phyloP scores from a whole-genome alignment of 805 yeast genomes.

The Candida broadrunensis region DNA sequence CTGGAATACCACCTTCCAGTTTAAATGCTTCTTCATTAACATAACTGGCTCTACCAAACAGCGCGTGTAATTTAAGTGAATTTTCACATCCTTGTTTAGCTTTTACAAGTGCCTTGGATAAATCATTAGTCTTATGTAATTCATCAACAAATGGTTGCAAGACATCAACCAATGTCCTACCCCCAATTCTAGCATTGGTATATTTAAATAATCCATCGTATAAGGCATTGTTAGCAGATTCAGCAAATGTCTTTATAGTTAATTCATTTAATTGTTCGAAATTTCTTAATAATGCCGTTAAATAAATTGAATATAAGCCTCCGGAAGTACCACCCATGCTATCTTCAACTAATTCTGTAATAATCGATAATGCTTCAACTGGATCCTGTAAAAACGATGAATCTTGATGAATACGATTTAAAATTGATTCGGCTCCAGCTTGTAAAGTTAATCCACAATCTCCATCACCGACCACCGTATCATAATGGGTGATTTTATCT shows the following conservation, averaged over 20 bases:
- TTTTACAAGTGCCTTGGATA: constrained; percentile 60
- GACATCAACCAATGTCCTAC: constrained; percentile 86
- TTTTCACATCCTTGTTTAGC: constrained; percentile 74
- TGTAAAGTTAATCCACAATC: constrained; percentile 93
- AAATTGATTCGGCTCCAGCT: constrained; percentile 74
- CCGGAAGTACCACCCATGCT: constrained; percentile 99
- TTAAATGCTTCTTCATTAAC: constrained; percentile 62
- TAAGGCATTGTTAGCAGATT: constrained; percentile 57
- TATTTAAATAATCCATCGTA: constrained; percentile 71
- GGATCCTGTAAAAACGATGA: constrained; percentile 43
- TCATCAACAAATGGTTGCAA: constrained; percentile 80
- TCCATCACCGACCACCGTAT: constrained; percentile 92
- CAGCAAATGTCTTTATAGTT: constrained; percentile 33
- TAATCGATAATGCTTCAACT: constrained; percentile 58
- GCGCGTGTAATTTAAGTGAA: constrained; percentile 74
- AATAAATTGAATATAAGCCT: constrained; percentile 81
- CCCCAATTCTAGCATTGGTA: constrained; percentile 87
- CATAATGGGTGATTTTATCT: constrained; percentile 80
- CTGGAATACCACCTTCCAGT: constrained; percentile 74
- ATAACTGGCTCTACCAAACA: constrained; percentile 91
- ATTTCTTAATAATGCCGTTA: constrained; percentile 68
- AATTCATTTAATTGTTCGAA: constrained; percentile 39
- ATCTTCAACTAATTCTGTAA: constrained; percentile 81
- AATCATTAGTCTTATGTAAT: constrained; percentile 48
- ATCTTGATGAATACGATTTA: constrained; percentile 45